A percentile compares a stretch with the other conserved stretches of the same genome.
phyloP scores from a whole-genome alignment of 495 filamentous ascomycete genomes.

The Cercophora sp. region DNA sequence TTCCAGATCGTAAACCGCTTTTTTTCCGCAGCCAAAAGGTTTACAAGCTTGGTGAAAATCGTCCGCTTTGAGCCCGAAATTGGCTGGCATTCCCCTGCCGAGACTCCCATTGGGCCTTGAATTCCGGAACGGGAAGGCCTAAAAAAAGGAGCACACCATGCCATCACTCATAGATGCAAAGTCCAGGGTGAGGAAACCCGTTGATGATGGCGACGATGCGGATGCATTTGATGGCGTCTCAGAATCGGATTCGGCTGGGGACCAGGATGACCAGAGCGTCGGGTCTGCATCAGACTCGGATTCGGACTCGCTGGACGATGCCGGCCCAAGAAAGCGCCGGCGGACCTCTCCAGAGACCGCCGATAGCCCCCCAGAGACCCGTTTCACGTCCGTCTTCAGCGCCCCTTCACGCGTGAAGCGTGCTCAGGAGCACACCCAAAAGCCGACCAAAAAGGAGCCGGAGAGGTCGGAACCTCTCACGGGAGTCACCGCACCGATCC shows the following conservation, averaged over 20 bases:
- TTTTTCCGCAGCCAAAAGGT: not conserved
- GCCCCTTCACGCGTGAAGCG: slow-evolving; percentile 50
- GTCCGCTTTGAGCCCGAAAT: slow-evolving; percentile 4
- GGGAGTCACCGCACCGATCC: slow-evolving; percentile 35
- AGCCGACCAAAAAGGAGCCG: slow-evolving; percentile 5
- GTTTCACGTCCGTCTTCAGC: slow-evolving; percentile 29
- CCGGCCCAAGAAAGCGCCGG: slow-evolving; percentile 45
- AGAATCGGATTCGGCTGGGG: slow-evolving; percentile 5
- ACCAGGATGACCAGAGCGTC: slow-evolving; percentile 1
- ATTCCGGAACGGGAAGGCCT: not conserved
- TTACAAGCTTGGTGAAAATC: not conserved
- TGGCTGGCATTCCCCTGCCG: slow-evolving; percentile 1
- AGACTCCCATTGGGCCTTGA: not conserved
- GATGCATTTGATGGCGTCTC: slow-evolving; percentile 10
- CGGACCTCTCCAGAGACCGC: slow-evolving; percentile 31
- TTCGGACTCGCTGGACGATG: slow-evolving; percentile 45
- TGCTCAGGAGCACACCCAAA: slow-evolving; percentile 13
- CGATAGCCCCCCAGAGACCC: slow-evolving; percentile 2
- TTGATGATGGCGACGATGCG: slow-evolving; percentile 1
- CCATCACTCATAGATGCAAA: slow-evolving; percentile 17
- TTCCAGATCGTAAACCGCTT: not conserved
- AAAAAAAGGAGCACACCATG: slow-evolving; percentile 14
- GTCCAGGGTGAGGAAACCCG: not conserved
- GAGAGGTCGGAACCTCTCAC: slow-evolving; percentile 7
- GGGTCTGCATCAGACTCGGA: slow-evolving; percentile 14